Evolutionary conservation across 352 stramenopile species (phyloP), one percentile per base, ranked within the genome.

Genomic region (Blastocystis sp.): DNA sequence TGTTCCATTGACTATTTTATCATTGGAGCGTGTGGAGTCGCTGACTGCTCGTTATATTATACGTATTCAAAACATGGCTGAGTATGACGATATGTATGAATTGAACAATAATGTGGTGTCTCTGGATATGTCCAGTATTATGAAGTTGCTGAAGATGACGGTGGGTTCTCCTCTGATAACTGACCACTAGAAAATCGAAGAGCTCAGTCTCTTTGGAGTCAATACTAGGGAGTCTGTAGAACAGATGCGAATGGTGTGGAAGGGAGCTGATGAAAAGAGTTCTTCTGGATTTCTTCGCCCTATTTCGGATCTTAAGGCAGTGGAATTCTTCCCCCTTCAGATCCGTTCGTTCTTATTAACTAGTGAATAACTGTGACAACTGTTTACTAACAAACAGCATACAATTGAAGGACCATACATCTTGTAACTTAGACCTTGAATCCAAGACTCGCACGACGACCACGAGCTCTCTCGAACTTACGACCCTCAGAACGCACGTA

Each of bases 381-480:
- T 56, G 18, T 18, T 56, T 56, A 56, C 50, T 18, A 56, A 56
- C 50, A 9, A 56, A 56, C 50, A 9, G 50, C 63, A 76, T 54
- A 56, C 50, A 41, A 54, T 76, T 18, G 63, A 76, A 76, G 63
- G 63, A 76, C 63, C 26, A 39, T 18, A 8, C 63, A 6, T 76
- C 20, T 18, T 34, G 23, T 23, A 8, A 20, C 26, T 76, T 76
- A 76, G 63, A 76, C 63, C 63, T 76, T 76, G 63, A 45, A 76
- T 8, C 63, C 56, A 15, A 20, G n/a, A 7, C 50, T 56, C 56
- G 23, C 13, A 29, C 11, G 11, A 23, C 56, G 56, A 66, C 13
- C 56, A 29, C 56, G 56, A 66, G 56, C 56, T 66, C 56, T 29
- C 56, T 66, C 56, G 73, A 82, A 82, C 73, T 82, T 82, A 43